Base-by-base conservation (phyloP, 1,139 yeast species). In the Diutina scorzettiae region DNA sequence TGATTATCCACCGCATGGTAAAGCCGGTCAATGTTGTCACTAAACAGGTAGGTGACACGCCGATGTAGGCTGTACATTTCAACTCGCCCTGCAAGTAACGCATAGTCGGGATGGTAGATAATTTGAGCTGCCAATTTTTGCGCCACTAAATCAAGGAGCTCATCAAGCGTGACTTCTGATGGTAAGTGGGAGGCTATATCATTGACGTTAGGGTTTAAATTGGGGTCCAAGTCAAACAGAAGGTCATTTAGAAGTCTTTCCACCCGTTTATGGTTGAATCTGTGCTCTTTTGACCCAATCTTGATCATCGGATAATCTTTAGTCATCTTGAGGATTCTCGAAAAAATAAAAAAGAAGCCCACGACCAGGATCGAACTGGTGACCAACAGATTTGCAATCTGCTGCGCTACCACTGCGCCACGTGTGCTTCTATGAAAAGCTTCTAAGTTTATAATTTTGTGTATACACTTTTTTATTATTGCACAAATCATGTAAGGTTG, bases 31-130 rank as follows among this genome's bases (percentile, higher is more conserved):
- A 44, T 42, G 34, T 44, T 47, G 3, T 28, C 41, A 2, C 47
- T 29, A 23, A 48, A 48, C 36, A 42, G 32, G 8, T 3, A 14
- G 2, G 42, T 33, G 7, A 45, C 43, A 6, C 14, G 8, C 9
- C 45, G 27, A 20, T 29, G 29, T 33, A 48, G 37, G 3, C 45
- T 41, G 25, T 8, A 44, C 1, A 65, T 63, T 41, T 65, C 64
- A 1, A 73, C 54, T 45, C 76, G 55, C 0, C 78, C 75, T 0
- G 78, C 79, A 39, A 74, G 53, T 4, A 58, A 43, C 1, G 77
- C 58, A 48, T 65, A 68, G 45, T 71, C 73, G 4, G 74, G 74
- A n/a, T 40, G 36, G 12, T 24, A 11, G n/a, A 24, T 23, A 5
- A 24, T 23, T n/a, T 21, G 25, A 5, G 20, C 12, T 9, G 42